phyloP scores from a whole-genome alignment of 2,329 filamentous ascomycete genomes.

The Trichophyton equinum region DNA sequence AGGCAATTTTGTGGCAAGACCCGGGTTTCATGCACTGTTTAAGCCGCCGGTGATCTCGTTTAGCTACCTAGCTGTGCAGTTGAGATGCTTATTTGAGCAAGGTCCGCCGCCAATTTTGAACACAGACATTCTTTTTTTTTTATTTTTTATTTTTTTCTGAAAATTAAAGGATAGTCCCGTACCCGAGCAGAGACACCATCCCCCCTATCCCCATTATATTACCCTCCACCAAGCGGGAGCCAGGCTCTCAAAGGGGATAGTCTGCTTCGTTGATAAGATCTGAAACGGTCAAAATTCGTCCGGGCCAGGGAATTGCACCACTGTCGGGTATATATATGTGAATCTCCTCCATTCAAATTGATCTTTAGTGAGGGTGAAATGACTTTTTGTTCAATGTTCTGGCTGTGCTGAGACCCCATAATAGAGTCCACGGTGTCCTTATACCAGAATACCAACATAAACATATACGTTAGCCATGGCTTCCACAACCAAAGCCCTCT shows the following conservation, averaged over 20 bases:
- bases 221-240: not conserved
- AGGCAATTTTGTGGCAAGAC: not conserved
- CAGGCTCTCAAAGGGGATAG: not conserved
- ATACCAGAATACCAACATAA: not conserved
- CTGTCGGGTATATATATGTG: not conserved
- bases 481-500: slow-evolving; percentile 55
- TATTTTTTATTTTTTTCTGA: not conserved
- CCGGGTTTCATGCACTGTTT: not conserved
- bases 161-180: not conserved
- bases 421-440: not conserved
- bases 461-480: slow-evolving; percentile 7
- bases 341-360: not conserved
- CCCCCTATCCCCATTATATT: not conserved
- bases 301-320: not conserved
- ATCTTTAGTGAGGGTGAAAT: not conserved
- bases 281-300: not conserved
- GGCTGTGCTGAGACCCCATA: not conserved
- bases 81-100: not conserved
- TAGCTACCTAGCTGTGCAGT: not conserved
- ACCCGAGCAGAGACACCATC: not conserved
- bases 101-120: not conserved
- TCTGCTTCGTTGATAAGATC: not conserved
- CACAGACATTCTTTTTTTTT: not conserved
- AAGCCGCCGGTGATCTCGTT: slow-evolving; percentile 1
- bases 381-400: not conserved